Base-by-base conservation (phyloP, 169 alveolate genomes). In the Plasmodium gallinaceum region DNA sequence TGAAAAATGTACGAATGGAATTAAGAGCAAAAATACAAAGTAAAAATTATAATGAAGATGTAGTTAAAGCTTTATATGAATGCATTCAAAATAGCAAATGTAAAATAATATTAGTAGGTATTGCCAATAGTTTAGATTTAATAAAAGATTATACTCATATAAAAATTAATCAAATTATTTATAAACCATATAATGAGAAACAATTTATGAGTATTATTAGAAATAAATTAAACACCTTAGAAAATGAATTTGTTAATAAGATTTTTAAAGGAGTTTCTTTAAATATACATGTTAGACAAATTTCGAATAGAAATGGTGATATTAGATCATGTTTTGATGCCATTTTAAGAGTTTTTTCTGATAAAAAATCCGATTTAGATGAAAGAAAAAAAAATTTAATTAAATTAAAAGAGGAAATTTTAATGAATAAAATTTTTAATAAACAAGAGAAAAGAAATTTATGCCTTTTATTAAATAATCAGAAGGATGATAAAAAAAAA, bases 261-360 rank as follows among this genome's bases (percentile, higher is more conserved):
- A 24, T 78, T 51, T 78, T 78, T 57, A 78, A 78, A 64, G 89
- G 89, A 37, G 89, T 78, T 7, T 78, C 89, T 20, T 70, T 78
- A 65, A 78, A 78, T 51, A 52, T 78, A 65, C 89, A 78, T 69
- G 71, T 78, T 78, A 51, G 89, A n/a, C 89, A 78, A 78, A 78
- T 78, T 26, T 78, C 89, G 16, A 78, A 78, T 57, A 64, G 76
- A 32, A 78, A 78, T 9, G 89, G 89, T 14, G 89, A 78, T 57
- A 78, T 78, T 42, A n/a, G 89, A 64, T 78, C 89, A 42, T 78
- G 89, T 14, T 78, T 78, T 32, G 89, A 78, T 78, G 89, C 89
- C 7, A 78, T 78, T 14, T 65, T 78, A 69, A 62, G 89, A 26
- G 89, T 78, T 16, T 78, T 78, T 42, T 62, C 78, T 0, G 89